Percentiles rank a stretch among this genome's conserved stretches.
phyloP scores from a whole-genome alignment of 164 flowering plant genomes.

The Piper longum region DNA sequence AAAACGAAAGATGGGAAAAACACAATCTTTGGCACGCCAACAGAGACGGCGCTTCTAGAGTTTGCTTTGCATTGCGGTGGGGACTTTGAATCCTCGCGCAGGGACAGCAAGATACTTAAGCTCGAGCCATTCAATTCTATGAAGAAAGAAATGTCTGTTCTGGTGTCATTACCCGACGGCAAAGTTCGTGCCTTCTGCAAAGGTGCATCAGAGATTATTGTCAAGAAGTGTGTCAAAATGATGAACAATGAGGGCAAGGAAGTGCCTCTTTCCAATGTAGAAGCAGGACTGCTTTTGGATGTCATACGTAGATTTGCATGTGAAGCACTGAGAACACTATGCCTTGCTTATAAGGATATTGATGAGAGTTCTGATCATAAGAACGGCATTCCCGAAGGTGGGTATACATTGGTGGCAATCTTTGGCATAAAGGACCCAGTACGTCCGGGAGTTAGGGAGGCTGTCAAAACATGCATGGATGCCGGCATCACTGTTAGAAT shows the following conservation, averaged over 20 bases:
- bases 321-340: slow-evolving; percentile 33
- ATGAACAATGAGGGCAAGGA: slow-evolving; percentile 18
- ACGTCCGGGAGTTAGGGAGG: slow-evolving; percentile 37
- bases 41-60: slow-evolving; percentile 16
- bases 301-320: slow-evolving; percentile 28
- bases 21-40: slow-evolving; percentile 53
- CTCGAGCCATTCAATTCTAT: neutral
- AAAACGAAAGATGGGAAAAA: slow-evolving; percentile 40
- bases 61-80: slow-evolving; percentile 56
- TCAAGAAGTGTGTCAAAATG: slow-evolving; percentile 25
- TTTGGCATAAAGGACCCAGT: slow-evolving; percentile 50
- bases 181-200: slow-evolving; percentile 51
- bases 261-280: slow-evolving; percentile 16
- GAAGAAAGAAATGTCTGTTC: too few species aligned
- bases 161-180: slow-evolving; percentile 22
- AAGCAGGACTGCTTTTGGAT: slow-evolving; percentile 7
- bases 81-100: slow-evolving; percentile 28
- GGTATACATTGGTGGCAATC: slow-evolving; percentile 35
- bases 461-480: slow-evolving; percentile 29
- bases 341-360: slow-evolving; percentile 14
- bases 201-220: slow-evolving; percentile 77
- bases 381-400: slow-evolving; percentile 20
- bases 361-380: slow-evolving; percentile 8
- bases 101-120: slow-evolving; percentile 22
- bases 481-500: slow-evolving; percentile 42